Evolutionary conservation across 169 alveolate species (phyloP).

Genomic region (Plasmodium coatneyi): DNA sequence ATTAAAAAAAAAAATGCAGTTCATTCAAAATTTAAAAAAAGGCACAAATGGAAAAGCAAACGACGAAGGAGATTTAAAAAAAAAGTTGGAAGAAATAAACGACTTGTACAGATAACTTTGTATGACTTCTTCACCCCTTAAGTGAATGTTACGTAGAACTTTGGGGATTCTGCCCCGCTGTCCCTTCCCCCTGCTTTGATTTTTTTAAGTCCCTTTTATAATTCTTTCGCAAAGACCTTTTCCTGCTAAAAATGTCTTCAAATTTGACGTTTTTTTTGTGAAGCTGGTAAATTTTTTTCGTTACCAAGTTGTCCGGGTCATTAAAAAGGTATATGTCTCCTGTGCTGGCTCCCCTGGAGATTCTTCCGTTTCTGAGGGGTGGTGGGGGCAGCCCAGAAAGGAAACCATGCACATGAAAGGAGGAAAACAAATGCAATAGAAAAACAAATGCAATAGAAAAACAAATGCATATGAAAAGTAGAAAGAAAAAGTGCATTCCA

Average conservation of each 20-base stretch:
- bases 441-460: no score
- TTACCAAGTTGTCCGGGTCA: conserved; percentile 27
- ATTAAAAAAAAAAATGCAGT: conserved; percentile 6
- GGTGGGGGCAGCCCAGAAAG: not conserved
- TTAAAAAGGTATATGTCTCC: conserved; percentile 64
- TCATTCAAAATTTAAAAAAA: conserved; percentile 67
- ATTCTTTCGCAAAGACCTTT: conserved; percentile 71
- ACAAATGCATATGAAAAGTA: not conserved
- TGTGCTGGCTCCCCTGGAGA: conserved; percentile 63
- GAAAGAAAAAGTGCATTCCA: not conserved
- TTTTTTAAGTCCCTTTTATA: conserved; percentile 51
- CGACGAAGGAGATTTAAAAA: conserved; percentile 49
- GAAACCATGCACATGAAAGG: not conserved
- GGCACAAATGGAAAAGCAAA: conserved; percentile 32
- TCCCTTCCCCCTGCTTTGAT: not conserved
- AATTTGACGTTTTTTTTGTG: conserved; percentile 65
- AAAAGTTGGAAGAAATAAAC: conserved; percentile 49
- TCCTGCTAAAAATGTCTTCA: conserved; percentile 67
- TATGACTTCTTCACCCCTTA: not conserved
- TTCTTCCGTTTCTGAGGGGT: conserved; percentile 50
- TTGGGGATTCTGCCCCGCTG: not conserved
- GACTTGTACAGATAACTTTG: conserved; percentile 29
- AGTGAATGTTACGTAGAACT: not conserved
- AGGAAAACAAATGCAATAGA: not conserved
- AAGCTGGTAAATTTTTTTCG: conserved; percentile 53